A percentile compares a stretch with the other conserved stretches of the same genome.
These are phyloP conservation scores for Linum trigynum DNA, from an alignment of 345 rosid species.

Conservation along the genomic window DNA sequence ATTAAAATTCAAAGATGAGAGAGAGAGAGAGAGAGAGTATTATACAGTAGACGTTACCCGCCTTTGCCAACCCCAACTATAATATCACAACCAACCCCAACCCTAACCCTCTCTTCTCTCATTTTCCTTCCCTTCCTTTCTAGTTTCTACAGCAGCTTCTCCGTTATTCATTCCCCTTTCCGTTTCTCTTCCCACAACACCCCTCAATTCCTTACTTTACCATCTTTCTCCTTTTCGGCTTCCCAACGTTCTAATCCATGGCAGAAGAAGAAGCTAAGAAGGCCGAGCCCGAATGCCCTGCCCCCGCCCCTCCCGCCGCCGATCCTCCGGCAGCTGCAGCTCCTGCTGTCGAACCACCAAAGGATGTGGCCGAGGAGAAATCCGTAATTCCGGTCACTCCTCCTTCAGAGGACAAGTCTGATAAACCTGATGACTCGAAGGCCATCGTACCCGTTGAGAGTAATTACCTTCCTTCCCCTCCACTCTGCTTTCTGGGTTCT, in stretches of 20 bases:
- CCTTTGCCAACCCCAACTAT: slow-evolving; percentile 6
- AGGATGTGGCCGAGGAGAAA: slow-evolving; percentile 39
- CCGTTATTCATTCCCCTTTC: too few species aligned
- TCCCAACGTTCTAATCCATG: slow-evolving; percentile 18
- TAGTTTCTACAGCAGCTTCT: neutral
- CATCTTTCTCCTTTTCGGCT: neutral
- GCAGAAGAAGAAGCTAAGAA: slow-evolving; percentile 41
- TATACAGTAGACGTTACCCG: too few species aligned
- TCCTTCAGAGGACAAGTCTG: slow-evolving; percentile 19
- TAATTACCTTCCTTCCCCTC: slow-evolving; percentile 4
- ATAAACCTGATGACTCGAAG: slow-evolving; percentile 22
- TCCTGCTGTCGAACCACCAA: slow-evolving; percentile 19
- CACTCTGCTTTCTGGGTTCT: neutral
- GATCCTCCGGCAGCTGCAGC: slow-evolving; percentile 13
- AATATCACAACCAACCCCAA: slow-evolving; percentile 13
- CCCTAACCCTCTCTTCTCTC: neutral
- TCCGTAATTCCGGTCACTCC: slow-evolving; percentile 23
- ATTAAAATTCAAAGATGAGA: too few species aligned
- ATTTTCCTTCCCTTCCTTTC: neutral
- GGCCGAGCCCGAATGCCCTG: slow-evolving; percentile 26
- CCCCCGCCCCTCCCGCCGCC: slow-evolving; percentile 10
- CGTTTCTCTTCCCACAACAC: neutral
- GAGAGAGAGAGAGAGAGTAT: too few species aligned
- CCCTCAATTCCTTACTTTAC: too few species aligned
- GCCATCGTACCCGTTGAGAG: slow-evolving; percentile 30